Percentiles rank a stretch among this genome's conserved stretches.
phyloP scores from a whole-genome alignment of 768 basidiomycete genomes.

The Sistotremastrum suecicum region DNA sequence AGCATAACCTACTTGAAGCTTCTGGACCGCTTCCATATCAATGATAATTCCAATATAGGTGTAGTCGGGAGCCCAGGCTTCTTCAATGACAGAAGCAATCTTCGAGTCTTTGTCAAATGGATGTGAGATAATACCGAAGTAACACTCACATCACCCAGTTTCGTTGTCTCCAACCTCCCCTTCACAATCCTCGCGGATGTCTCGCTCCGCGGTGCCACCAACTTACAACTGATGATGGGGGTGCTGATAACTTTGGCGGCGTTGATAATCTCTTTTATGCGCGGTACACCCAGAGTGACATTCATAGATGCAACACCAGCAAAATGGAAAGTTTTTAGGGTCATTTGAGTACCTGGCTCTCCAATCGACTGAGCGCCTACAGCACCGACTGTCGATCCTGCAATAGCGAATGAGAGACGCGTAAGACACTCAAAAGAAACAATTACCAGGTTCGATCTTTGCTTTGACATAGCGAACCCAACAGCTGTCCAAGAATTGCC shows the following conservation, averaged over 20 bases:
- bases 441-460: constrained; percentile 82
- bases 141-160: constrained; percentile 71
- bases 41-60: constrained; percentile 90
- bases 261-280: constrained; percentile 99
- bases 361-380: constrained; percentile 99
- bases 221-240: constrained; percentile 93
- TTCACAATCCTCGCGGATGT: constrained; percentile 97
- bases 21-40: constrained; percentile 75
- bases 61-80: constrained; percentile 88
- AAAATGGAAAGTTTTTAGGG: constrained; percentile 98
- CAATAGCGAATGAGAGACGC: not conserved
- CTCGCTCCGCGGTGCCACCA: constrained; percentile 75
- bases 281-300: constrained; percentile 97
- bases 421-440: not conserved
- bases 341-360: constrained; percentile 99
- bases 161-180: constrained; percentile 87
- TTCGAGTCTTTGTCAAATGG: constrained; percentile 16
- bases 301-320: constrained; percentile 99
- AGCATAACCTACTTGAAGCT: constrained; percentile 52
- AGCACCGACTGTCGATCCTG: constrained; percentile 94
- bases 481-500: constrained; percentile 70
- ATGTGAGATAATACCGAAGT: not conserved
- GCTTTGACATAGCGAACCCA: constrained; percentile 90
- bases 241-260: constrained; percentile 96
- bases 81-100: constrained; percentile 88